Evolutionary conservation across 164 flowering plant species (phyloP).

Genomic region (Nymphaea thermarum): DNA sequence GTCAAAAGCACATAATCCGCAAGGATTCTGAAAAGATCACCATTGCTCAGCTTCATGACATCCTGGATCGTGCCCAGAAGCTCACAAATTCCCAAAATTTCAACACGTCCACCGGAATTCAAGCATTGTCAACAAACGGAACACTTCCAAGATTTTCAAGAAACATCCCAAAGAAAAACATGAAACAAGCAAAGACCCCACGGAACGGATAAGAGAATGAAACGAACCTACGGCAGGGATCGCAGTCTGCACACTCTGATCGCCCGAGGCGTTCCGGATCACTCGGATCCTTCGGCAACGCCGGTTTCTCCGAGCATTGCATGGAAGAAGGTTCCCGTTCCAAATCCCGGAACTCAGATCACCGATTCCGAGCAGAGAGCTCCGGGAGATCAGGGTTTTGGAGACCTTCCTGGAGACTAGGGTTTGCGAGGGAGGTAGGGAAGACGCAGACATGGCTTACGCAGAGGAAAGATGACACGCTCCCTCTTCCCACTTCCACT

Average conservation of each 20-base stretch:
- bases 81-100: too few relatives aligned
- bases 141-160: too few relatives aligned
- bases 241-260: background rate
- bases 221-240: background rate
- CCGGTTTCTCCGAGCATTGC: background rate
- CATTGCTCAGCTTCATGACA: too few relatives aligned
- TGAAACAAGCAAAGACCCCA: background rate
- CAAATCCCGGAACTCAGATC: background rate
- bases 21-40: too few relatives aligned
- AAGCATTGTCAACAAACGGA: too few relatives aligned
- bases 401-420: background rate
- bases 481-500: background rate
- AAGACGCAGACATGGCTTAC: background rate
- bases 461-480: background rate
- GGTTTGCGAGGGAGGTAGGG: background rate
- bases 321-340: background rate
- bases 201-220: background rate
- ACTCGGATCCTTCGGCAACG: background rate
- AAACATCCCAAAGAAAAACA: too few relatives aligned
- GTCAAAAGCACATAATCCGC: too few relatives aligned
- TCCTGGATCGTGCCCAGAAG: too few relatives aligned
- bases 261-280: background rate
- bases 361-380: background rate
- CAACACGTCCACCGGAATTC: too few relatives aligned
- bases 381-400: background rate